These are phyloP conservation scores for Solidago caesia DNA, from an alignment of 129 eudicot species.

Conservation along the genomic window DNA sequence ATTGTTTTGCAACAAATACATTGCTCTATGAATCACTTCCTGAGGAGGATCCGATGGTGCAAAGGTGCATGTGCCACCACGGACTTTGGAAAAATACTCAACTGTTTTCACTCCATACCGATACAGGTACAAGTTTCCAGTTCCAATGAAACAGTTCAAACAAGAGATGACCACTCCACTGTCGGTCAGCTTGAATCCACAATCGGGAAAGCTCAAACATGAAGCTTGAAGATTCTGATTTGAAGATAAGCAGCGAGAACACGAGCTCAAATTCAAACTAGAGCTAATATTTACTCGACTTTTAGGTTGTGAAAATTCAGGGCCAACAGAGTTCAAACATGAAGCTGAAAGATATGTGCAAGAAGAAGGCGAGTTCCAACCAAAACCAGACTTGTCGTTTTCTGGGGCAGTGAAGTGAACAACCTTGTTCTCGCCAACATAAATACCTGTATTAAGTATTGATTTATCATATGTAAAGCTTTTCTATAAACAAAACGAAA, in stretches of 20 bases:
- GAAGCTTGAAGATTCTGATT: not conserved
- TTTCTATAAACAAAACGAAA: no score
- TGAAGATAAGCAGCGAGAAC: not conserved
- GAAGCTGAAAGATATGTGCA: not conserved
- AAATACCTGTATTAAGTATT: conserved; percentile 40
- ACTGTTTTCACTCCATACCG: conserved; percentile 36
- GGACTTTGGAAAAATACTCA: conserved; percentile 35
- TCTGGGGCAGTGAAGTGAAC: conserved; percentile 47
- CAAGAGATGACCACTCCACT: conserved; percentile 56
- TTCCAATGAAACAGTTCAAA: conserved; percentile 49
- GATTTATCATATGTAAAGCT: no score
- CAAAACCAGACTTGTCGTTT: not conserved
- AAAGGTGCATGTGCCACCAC: conserved; percentile 59
- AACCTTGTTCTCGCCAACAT: conserved; percentile 56
- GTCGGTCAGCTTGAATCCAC: conserved; percentile 41
- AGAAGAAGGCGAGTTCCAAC: conserved; percentile 10
- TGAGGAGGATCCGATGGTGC: conserved; percentile 49
- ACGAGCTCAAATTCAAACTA: not conserved
- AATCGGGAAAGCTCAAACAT: conserved; percentile 34
- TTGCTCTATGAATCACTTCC: conserved; percentile 42
- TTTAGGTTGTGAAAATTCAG: conserved; percentile 27
- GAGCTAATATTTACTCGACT: not conserved
- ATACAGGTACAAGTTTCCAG: conserved; percentile 39
- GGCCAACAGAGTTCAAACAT: not conserved
- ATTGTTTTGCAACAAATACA: conserved; percentile 31